Percentiles rank a stretch among this genome's conserved stretches.
These are phyloP conservation scores for Eucalyptus pauciflora DNA, from an alignment of 345 rosid genomes.

Conservation along the genomic window DNA sequence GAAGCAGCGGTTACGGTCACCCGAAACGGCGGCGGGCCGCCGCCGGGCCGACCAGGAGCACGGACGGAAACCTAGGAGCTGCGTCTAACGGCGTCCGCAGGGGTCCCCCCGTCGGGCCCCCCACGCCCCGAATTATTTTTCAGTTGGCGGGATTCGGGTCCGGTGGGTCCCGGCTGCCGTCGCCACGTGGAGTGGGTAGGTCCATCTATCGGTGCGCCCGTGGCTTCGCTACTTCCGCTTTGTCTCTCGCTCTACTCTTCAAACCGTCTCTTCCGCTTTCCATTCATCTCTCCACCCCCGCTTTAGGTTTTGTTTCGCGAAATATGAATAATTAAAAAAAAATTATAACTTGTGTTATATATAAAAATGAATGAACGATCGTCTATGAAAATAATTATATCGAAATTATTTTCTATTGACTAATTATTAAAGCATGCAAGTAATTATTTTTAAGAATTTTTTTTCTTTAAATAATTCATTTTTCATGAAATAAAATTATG, in stretches of 20 bases:
- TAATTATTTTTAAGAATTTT: too few relatives aligned
- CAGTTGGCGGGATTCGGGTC: not conserved
- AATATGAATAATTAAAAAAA: too few relatives aligned
- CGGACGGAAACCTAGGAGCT: not conserved
- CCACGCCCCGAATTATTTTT: not conserved
- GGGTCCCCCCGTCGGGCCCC: not conserved
- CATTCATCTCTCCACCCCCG: not conserved
- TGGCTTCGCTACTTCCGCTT: not conserved
- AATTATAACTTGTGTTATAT: too few relatives aligned
- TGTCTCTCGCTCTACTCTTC: not conserved
- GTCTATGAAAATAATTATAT: too few relatives aligned
- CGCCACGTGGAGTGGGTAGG: not conserved
- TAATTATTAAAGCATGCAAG: too few relatives aligned
- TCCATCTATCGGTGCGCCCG: too few relatives aligned
- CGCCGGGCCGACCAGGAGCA: not conserved
- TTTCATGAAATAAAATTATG: not conserved
- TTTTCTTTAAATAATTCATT: too few relatives aligned
- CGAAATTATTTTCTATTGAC: too few relatives aligned
- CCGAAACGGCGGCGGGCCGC: not conserved
- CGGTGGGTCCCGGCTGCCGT: not conserved
- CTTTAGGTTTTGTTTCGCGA: too few relatives aligned
- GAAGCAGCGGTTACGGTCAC: not conserved
- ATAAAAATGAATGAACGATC: too few relatives aligned
- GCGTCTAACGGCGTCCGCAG: not conserved
- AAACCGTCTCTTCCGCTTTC: not conserved